These are phyloP conservation scores for Aspergillus pseudonomiae DNA, from an alignment of 2,329 filamentous ascomycete species.

Conservation along the genomic window DNA sequence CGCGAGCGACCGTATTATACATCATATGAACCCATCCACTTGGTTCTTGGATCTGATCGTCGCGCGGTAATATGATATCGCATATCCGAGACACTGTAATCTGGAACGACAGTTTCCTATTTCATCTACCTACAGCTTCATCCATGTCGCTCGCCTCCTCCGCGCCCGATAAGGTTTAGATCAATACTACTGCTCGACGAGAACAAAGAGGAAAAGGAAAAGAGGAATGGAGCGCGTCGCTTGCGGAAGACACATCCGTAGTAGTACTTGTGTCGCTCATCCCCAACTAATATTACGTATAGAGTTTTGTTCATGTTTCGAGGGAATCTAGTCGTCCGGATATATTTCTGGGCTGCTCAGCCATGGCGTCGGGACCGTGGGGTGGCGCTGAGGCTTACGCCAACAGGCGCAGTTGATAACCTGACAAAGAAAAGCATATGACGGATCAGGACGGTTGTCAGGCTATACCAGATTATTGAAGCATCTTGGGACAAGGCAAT, in stretches of 20 bases:
- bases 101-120: neutral
- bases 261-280: too few species aligned
- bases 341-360: neutral
- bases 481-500: neutral
- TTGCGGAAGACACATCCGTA: neutral
- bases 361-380: slow-evolving; percentile 8
- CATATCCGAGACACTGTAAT: slow-evolving; percentile 3
- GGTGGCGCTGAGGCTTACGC: slow-evolving; percentile 8
- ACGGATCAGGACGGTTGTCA: neutral
- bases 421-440: slow-evolving; percentile 9
- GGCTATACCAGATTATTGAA: slow-evolving; percentile 7
- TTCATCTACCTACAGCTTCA: slow-evolving; percentile 3
- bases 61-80: slow-evolving; percentile 8
- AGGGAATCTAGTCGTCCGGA: neutral
- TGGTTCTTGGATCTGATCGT: slow-evolving; percentile 17
- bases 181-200: neutral
- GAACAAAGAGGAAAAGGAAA: neutral
- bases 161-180: slow-evolving; percentile 13
- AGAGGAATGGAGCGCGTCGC: neutral
- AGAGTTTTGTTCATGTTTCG: neutral
- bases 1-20: neutral
- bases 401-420: slow-evolving; percentile 8
- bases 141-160: neutral
- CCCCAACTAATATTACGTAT: too few species aligned
- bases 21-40: slow-evolving; percentile 6